Evolutionary conservation across 2,329 filamentous ascomycete genomes (phyloP), one percentile per base, ranked within the genome.

Genomic region (Curvularia sp.): DNA sequence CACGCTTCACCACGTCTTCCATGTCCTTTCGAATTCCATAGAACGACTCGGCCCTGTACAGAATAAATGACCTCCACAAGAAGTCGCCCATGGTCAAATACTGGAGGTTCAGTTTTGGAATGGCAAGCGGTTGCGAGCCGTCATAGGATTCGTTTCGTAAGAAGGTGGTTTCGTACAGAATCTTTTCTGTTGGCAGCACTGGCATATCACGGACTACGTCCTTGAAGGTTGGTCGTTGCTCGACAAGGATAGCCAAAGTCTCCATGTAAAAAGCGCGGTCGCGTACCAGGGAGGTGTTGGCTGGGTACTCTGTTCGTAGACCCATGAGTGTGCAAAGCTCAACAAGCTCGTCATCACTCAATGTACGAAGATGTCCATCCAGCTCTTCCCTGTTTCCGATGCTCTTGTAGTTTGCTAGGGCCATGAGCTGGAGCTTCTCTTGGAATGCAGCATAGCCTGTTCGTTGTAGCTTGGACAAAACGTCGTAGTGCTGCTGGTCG

Each of bases 61-160:
- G 82, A 13, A 96, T 84, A 70, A 98, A 89, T 0, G 94, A 93
- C 62, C 96, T 87, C 93, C 93, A 99, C n/a, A 99, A 80, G 69
- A 99, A 99, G 76, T 99, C 95, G 2, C 93, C 93, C 50, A 97
- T 87, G 2, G 93, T 96, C 13, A 99, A 83, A 77, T 99, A 99
- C 73, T 99, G 95, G 28, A 99, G 81, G 68, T 97, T 99, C 46
- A 98, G 80, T 75, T 99, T 99, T 2, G 95, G 95, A 43, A 99
- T 87, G 2, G 95, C 92, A 57, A 99, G 83, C 5, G 95, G 93
- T 48, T 87, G 87, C 24, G 92, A 93, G 26, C 93, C 93, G 75
- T 97, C 89, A 69, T 97, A 98, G 7, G 83, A 84, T 69, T 97
- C 93, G 56, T 94, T 94, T 57, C 92, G 87, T 55, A 93, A 78